A percentile compares a stretch with the other conserved stretches of the same genome.
Evolutionary conservation across 108 stramenopile genomes (phyloP).

Genomic region (Fistulifera pelliculosa): DNA sequence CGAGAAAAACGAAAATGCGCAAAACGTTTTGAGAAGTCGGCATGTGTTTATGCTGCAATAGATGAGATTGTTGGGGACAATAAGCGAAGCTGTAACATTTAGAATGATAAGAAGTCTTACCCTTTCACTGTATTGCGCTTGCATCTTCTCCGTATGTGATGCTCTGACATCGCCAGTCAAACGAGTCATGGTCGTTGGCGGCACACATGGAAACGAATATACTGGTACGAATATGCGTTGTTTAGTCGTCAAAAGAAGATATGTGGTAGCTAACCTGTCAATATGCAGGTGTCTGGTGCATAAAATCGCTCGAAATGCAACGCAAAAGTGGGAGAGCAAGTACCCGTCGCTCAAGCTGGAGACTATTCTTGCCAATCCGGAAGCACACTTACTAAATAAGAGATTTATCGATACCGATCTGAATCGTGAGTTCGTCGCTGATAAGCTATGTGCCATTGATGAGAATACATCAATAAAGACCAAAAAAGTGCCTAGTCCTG

Average conservation of each 20-base stretch:
- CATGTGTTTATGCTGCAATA: no score
- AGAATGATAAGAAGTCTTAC: no score
- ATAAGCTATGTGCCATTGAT: conserved; percentile 23
- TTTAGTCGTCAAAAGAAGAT: no score
- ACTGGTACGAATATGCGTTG: conserved; percentile 13
- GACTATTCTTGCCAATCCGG: conserved; percentile 65
- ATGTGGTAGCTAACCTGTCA: no score
- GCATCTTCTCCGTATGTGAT: no score
- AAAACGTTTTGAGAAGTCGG: no score
- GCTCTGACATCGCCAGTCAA: conserved; percentile 1
- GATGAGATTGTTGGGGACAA: no score
- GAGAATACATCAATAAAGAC: not conserved
- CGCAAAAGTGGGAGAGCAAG: conserved; percentile 1
- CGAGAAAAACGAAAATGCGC: no score
- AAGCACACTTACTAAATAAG: conserved; percentile 62
- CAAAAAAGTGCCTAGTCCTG: not conserved
- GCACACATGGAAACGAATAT: conserved; percentile 88
- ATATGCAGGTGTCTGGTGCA: conserved; percentile 50
- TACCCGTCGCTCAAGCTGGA: conserved; percentile 34
- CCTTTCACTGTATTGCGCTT: no score
- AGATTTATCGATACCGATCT: conserved; percentile 70
- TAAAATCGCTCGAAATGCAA: conserved; percentile 36
- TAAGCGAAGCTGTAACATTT: no score
- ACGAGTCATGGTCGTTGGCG: conserved; percentile 60
- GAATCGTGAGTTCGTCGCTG: conserved; percentile 62